phyloP scores from a whole-genome alignment of 176 grass and related monocot species.

The Phoenix roebelenii region DNA sequence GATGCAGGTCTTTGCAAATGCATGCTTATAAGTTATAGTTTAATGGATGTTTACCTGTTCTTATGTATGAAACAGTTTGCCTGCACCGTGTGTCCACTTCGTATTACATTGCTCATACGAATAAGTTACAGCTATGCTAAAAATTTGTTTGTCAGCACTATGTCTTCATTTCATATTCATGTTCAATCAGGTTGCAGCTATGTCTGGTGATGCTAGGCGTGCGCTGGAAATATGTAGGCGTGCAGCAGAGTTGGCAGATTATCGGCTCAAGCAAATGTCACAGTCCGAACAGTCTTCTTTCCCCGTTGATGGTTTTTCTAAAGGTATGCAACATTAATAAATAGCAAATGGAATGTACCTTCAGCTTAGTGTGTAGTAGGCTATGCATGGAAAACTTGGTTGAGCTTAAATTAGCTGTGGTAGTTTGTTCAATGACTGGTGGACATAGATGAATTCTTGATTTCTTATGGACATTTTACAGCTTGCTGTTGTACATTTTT shows the following conservation, averaged over 20 bases:
- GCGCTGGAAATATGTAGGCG: constrained; percentile 88
- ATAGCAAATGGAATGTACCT: background rate
- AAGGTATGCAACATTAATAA: constrained; percentile 24
- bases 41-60: too few species aligned
- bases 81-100: too few species aligned
- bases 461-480: too few species aligned
- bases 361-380: too few species aligned
- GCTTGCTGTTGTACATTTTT: too few species aligned
- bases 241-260: constrained; percentile 80
- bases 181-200: constrained; percentile 75
- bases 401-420: too few species aligned
- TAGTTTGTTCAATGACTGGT: too few species aligned
- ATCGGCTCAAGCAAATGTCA: constrained; percentile 48
- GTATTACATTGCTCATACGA: background rate
- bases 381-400: too few species aligned
- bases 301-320: constrained; percentile 8
- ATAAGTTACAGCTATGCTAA: background rate
- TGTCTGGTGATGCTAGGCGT: constrained; percentile 96
- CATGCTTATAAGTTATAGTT: too few species aligned
- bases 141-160: background rate
- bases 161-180: constrained; percentile 13
- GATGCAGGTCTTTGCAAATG: too few species aligned
- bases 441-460: too few species aligned
- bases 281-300: constrained; percentile 16
- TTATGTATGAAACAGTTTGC: too few species aligned